phyloP scores from a whole-genome alignment of 2,329 filamentous ascomycete species.

The Exophiala dermatitidis region DNA sequence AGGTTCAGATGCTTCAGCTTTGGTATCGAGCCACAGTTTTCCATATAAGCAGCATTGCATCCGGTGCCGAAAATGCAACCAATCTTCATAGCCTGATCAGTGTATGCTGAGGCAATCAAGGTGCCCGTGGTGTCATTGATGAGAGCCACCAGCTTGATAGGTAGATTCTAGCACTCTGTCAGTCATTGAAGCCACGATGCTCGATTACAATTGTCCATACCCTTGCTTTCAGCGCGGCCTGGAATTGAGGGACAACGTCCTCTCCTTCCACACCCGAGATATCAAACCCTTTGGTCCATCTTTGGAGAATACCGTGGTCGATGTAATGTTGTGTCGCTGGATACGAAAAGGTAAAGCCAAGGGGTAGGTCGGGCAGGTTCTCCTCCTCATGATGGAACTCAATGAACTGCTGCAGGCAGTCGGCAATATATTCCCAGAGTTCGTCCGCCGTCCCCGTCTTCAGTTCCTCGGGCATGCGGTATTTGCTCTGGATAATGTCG shows the following conservation, averaged over 20 bases:
- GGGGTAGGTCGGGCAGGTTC: slow-evolving; percentile 56
- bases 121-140: slow-evolving; percentile 98
- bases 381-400: slow-evolving; percentile 69
- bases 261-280: slow-evolving; percentile 84
- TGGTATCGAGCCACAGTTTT: slow-evolving; percentile 79
- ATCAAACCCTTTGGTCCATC: slow-evolving; percentile 97
- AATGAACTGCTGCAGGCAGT: slow-evolving; percentile 85
- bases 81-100: slow-evolving; percentile 85
- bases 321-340: slow-evolving; percentile 90
- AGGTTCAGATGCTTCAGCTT: slow-evolving; percentile 91
- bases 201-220: slow-evolving; percentile 37
- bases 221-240: slow-evolving; percentile 64
- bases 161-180: slow-evolving; percentile 20
- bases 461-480: slow-evolving; percentile 86
- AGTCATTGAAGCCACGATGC: not conserved
- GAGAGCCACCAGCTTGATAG: slow-evolving; percentile 80
- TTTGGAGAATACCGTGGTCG: slow-evolving; percentile 83
- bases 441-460: slow-evolving; percentile 78
- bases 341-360: slow-evolving; percentile 96
- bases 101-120: slow-evolving; percentile 92
- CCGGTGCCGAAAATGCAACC: slow-evolving; percentile 98
- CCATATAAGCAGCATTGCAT: slow-evolving; percentile 98
- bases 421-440: slow-evolving; percentile 90
- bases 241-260: slow-evolving; percentile 83
- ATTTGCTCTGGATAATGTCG: slow-evolving; percentile 93